Base-by-base conservation (phyloP, 1,284 basidiomycete species). In the Cystobasidium pallidum region DNA sequence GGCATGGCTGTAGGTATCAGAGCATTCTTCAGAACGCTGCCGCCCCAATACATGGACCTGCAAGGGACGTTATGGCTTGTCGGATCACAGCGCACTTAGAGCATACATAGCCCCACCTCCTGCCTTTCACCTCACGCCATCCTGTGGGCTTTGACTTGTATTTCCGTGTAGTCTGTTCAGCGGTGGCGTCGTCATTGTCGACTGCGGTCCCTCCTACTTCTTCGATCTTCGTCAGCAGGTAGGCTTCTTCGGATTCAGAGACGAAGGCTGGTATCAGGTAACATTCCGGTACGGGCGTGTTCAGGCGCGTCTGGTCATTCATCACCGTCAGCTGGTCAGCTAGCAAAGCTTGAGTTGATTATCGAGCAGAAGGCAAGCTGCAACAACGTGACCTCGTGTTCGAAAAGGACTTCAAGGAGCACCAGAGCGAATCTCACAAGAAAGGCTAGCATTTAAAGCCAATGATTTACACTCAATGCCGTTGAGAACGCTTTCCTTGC, bases 51-150 rank as follows among this genome's bases (percentile, higher is more conserved):
- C 30, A 65, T 77, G 26, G 39, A 61, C 45, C 59, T 70, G 61
- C 21, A 64, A 39, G 8, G 15, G 13, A 75, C 4, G 6, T 45
- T 19, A 45, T 41, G 15, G 15, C 81, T 74, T 68, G 81, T 81
- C 79, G 81, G 0, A 66, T 62, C 1, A 76, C 78, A 0, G 80
- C 2, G 75, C 76, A 43, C 0, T 81, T 81, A 39, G 81, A 73
- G 0, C 77, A 59, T 67, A 81, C 80, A 6, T 80, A 79, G 17
- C 82, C n/a, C 76, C 75, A 89, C 91, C 91, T 86, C 78, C 91
- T 84, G 75, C 91, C 91, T 3, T 86, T 85, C 21, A 94, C 84
- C n/a, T 85, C 85, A 80, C 89, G 92, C 92, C 92, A 95, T 87
- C 88, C 77, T 86, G 87, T n/a, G 91, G 90, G 0, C 88, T 87